Conservation (phyloP, 2,329 filamentous ascomycete genomes). For the Cladophialophora immunda region DNA sequence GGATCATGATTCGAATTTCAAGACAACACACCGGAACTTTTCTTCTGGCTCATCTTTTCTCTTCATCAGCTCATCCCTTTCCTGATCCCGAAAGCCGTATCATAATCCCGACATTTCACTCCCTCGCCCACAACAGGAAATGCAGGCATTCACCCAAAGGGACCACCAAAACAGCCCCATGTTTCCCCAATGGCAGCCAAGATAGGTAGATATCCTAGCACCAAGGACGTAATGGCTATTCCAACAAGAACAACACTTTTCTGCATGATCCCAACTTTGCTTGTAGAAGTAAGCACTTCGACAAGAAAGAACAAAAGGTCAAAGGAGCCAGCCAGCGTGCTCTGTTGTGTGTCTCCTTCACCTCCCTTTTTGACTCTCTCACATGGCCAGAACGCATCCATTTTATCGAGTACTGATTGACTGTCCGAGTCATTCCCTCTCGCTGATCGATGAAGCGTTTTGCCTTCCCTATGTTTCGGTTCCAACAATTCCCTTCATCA, state of each 20-base stretch:
- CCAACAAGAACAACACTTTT: not conserved
- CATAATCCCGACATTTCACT: not conserved
- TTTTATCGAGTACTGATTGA: not conserved
- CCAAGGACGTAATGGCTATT: not conserved
- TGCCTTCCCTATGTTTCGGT: not conserved
- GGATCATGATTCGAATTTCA: not conserved
- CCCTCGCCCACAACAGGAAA: not conserved
- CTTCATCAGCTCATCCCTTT: not conserved
- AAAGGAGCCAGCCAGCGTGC: not conserved
- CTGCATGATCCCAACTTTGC: not conserved
- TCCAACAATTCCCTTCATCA: constrained; percentile 8
- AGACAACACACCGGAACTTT: not conserved
- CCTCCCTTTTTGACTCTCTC: not conserved
- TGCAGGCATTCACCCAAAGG: not conserved
- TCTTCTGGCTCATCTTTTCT: not conserved
- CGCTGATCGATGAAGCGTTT: not conserved
- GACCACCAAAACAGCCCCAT: not conserved
- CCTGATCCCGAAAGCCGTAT: not conserved
- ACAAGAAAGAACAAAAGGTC: not conserved
- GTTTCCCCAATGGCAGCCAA: not conserved
- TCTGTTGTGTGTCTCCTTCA: not conserved
- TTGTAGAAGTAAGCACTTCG: not conserved
- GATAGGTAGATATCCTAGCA: not conserved
- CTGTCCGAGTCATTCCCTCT: constrained; percentile 3
- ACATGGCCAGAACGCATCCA: not conserved